A percentile compares a stretch with the other conserved stretches of the same genome.
These are phyloP conservation scores for Colletotrichum navitas DNA, from an alignment of 2,329 filamentous ascomycete species.

Conservation along the genomic window DNA sequence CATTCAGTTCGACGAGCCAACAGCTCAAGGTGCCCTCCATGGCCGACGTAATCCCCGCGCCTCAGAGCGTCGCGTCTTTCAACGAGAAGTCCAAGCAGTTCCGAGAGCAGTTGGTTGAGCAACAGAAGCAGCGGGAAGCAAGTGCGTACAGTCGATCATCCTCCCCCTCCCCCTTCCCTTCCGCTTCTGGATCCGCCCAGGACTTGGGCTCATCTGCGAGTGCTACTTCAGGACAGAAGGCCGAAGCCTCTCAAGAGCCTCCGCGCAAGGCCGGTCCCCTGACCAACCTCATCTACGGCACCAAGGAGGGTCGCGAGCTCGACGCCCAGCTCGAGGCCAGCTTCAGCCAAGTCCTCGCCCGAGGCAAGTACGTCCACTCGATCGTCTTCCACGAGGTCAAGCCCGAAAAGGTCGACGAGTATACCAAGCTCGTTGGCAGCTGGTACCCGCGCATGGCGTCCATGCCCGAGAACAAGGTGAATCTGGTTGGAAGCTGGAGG, in stretches of 20 bases:
- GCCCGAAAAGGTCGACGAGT: slow-evolving; percentile 95
- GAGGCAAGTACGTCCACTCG: slow-evolving; percentile 98
- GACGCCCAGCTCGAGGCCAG: slow-evolving; percentile 96
- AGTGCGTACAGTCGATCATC: slow-evolving; percentile 70
- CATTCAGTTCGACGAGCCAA: slow-evolving; percentile 68
- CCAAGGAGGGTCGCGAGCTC: slow-evolving; percentile 92
- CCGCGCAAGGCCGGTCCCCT: slow-evolving; percentile 79
- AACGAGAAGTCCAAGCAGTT: slow-evolving; percentile 87
- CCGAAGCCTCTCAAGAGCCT: slow-evolving; percentile 68
- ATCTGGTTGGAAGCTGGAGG: slow-evolving; percentile 97
- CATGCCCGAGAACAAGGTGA: slow-evolving; percentile 89
- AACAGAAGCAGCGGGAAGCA: slow-evolving; percentile 86
- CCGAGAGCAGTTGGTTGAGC: slow-evolving; percentile 82
- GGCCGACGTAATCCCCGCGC: slow-evolving; percentile 79
- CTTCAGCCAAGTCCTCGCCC: slow-evolving; percentile 93
- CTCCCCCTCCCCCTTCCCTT: slow-evolving; percentile 46
- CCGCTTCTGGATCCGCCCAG: slow-evolving; percentile 57
- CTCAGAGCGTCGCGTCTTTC: slow-evolving; percentile 80
- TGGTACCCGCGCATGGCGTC: slow-evolving; percentile 95
- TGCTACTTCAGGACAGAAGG: slow-evolving; percentile 66
- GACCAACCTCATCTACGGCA: slow-evolving; percentile 94
- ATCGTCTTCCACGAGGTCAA: slow-evolving; percentile 97
- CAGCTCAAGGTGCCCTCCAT: slow-evolving; percentile 76
- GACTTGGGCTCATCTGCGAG: slow-evolving; percentile 75
- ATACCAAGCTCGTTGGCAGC: slow-evolving; percentile 86